Evolutionary conservation across 2,329 filamentous ascomycete species (phyloP), one percentile per base, ranked within the genome.

Genomic region (Alternaria rosae): DNA sequence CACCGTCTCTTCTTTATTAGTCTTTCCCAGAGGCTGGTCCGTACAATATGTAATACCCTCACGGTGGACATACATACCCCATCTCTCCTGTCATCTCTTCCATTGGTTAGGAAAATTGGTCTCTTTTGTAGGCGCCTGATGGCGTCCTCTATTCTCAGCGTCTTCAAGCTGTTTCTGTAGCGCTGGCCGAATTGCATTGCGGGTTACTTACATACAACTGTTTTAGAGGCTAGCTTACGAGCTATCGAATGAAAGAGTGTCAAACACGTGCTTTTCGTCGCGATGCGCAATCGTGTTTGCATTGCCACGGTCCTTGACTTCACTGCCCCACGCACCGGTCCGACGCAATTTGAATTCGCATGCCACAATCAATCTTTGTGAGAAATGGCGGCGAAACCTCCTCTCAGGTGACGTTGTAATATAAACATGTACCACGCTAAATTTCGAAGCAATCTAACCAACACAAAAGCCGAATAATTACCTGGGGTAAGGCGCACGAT

Each of bases 11-110:
- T 59, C 57, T 57, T 50, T 51, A 48, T 54, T 56, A 50, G 51
- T 59, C 50, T 66, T 62, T 32, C 10, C 10, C 44, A 60, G 56
- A 67, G 64, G 64, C 64, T 59, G 64, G 64, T 51, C 59, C 58
- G 44, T 61, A 67, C 55, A 62, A 43, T 57, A 57, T 67, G 60
- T 67, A 67, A 68, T 66, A 64, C 59, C 61, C 61, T 25, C 59
- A 61, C 41, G 64, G 59, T 66, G 61, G 66, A 62, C 57, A 55
- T 59, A 48, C 64, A 64, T 56, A 62, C 44, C 52, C 55, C 21
- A 57, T 50, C 53, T 58, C 59, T 58, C 52, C 47, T 47, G 13
- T 54, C 30, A 59, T 54, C 35, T 44, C 23, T 53, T 64, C 26
- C 44, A 23, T 54, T 64, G 51, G 44, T 32, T 51, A 52, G 48